Percentiles rank a stretch among this genome's conserved stretches.
phyloP scores from a whole-genome alignment of 495 filamentous ascomycete species.

The Penicillium steckii region DNA sequence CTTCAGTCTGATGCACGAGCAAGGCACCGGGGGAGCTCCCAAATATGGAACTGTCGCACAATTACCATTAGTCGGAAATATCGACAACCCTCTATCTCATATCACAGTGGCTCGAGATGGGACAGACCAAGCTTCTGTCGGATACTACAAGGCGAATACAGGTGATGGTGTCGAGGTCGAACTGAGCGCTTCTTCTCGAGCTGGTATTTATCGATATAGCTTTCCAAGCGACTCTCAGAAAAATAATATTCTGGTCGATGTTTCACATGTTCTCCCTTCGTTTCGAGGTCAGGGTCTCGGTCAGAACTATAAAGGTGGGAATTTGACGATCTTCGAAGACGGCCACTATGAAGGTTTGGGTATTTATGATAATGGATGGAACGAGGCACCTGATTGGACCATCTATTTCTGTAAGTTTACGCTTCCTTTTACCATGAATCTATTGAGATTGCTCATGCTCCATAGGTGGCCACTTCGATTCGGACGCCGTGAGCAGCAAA shows the following conservation, averaged over 20 bases:
- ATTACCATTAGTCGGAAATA: conserved; percentile 55
- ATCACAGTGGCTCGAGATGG: conserved; percentile 48
- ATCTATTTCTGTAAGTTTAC: conserved; percentile 61
- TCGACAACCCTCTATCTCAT: conserved; percentile 58
- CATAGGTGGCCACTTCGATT: conserved; percentile 56
- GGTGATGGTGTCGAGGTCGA: conserved; percentile 56
- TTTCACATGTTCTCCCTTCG: conserved; percentile 68
- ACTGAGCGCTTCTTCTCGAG: conserved; percentile 58
- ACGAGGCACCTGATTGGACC: conserved; percentile 57
- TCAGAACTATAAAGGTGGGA: conserved; percentile 67
- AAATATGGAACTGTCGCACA: conserved; percentile 72
- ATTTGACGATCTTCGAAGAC: conserved; percentile 48
- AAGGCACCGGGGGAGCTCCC: conserved; percentile 70
- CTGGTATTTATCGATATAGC: conserved; percentile 62
- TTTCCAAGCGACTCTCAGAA: conserved; percentile 44
- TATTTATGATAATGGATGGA: conserved; percentile 65
- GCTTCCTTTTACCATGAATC: neutral
- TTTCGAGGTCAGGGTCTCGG: conserved; percentile 57
- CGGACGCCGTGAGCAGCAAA: conserved; percentile 34
- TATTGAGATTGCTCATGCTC: neutral
- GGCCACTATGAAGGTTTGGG: conserved; percentile 64
- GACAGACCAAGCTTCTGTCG: conserved; percentile 56
- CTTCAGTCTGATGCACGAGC: conserved; percentile 74
- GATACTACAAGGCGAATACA: conserved; percentile 61
- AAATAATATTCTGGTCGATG: conserved; percentile 63